Evolutionary conservation across 768 basidiomycete genomes (phyloP).

Genomic region (Pleurotus sapidus): DNA sequence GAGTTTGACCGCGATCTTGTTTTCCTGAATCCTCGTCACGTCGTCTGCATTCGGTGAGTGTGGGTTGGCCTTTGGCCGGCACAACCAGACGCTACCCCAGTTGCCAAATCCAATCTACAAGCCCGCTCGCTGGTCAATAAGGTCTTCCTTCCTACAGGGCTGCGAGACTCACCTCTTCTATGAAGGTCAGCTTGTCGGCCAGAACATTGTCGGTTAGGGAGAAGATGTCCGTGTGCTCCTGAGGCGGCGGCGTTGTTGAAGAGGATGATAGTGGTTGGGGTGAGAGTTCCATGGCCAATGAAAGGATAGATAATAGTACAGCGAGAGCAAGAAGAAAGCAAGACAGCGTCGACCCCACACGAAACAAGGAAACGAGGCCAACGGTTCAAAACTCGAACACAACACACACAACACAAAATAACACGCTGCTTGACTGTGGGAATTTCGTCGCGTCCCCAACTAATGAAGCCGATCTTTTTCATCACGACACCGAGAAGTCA

Average conservation of each 20-base stretch:
- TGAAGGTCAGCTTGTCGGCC: slow-evolving; percentile 68
- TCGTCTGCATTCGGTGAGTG: slow-evolving; percentile 29
- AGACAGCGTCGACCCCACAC: slow-evolving; percentile 9
- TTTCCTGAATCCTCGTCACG: slow-evolving; percentile 35
- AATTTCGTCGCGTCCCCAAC: slow-evolving; percentile 4
- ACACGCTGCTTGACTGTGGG: slow-evolving; percentile 2
- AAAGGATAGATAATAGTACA: slow-evolving; percentile 54
- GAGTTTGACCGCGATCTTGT: slow-evolving; percentile 87
- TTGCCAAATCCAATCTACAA: slow-evolving; percentile 86
- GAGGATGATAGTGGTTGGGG: slow-evolving; percentile 34
- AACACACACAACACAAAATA: slow-evolving; percentile 8
- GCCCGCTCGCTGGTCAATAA: slow-evolving; percentile 10
- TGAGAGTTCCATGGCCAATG: slow-evolving; percentile 28
- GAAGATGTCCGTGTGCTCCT: slow-evolving; percentile 60
- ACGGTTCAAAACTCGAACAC: slow-evolving; percentile 3
- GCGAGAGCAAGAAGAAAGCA: slow-evolving; percentile 37
- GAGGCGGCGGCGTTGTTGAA: slow-evolving; percentile 26
- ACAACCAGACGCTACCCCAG: slow-evolving; percentile 91
- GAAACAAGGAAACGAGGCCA: slow-evolving; percentile 9
- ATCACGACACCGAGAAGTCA: slow-evolving; percentile 1
- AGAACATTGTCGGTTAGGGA: slow-evolving; percentile 72
- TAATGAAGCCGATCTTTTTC: not conserved
- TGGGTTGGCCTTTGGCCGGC: slow-evolving; percentile 51
- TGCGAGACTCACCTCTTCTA: slow-evolving; percentile 56
- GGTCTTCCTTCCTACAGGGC: slow-evolving; percentile 2